Conservation (phyloP, 345 rosid genomes). For the Syzygium aqueum region DNA sequence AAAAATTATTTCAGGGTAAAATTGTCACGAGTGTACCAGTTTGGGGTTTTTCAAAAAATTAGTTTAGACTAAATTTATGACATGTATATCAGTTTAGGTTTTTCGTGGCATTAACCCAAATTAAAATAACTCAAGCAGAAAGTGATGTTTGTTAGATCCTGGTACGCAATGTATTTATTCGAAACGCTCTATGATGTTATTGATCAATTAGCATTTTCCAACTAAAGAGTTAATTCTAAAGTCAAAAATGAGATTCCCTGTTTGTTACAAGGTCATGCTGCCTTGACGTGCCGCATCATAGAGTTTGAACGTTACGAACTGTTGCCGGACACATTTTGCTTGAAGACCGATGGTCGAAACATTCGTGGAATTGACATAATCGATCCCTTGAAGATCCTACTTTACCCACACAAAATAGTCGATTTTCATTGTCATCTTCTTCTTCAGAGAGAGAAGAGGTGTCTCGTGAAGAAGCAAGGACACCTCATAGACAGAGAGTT, state of each 20-base stretch:
- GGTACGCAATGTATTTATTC: too few species aligned
- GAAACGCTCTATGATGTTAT: background rate
- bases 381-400: too few species aligned
- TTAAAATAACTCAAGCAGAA: too few species aligned
- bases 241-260: background rate
- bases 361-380: background rate
- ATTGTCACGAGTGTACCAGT: too few species aligned
- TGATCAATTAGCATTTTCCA: background rate
- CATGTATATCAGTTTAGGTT: too few species aligned
- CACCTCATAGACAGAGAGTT: background rate
- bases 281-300: background rate
- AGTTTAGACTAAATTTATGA: too few species aligned
- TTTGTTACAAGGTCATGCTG: background rate
- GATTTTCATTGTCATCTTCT: background rate
- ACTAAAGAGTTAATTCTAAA: background rate
- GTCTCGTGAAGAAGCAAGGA: slow-evolving; percentile 18
- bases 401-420: background rate
- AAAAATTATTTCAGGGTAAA: too few species aligned
- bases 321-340: background rate
- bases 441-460: background rate
- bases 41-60: too few species aligned
- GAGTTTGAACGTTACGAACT: background rate
- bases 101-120: too few species aligned
- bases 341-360: background rate
- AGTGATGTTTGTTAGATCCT: too few species aligned